Percentiles rank a stretch among this genome's conserved stretches.
These are phyloP conservation scores for Arthrobotrys musiformis DNA, from an alignment of 2,329 filamentous ascomycete species.

Conservation along the genomic window DNA sequence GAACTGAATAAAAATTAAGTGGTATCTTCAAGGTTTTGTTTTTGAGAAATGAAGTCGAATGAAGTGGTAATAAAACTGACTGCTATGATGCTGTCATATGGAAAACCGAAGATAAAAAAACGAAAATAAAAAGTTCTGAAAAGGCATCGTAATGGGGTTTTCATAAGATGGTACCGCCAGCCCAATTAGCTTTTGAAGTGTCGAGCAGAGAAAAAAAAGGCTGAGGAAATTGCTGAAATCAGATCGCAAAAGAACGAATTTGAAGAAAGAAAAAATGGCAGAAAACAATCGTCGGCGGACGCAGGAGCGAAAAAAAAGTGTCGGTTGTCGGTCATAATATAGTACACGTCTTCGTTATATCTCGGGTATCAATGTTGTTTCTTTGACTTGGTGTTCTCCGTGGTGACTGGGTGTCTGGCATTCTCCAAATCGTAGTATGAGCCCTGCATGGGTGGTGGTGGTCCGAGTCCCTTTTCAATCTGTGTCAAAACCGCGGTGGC, in stretches of 20 bases:
- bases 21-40: conserved; percentile 34
- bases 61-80: conserved; percentile 8
- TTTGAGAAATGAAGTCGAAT: conserved; percentile 26
- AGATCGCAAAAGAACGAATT: conserved; percentile 5
- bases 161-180: neutral
- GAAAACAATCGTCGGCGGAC: neutral
- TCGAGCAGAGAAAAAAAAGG: neutral
- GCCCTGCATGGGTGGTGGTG: conserved; percentile 61
- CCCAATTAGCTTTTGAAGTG: conserved; percentile 10
- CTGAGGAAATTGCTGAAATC: neutral
- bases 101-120: neutral
- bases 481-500: conserved; percentile 89
- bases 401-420: conserved; percentile 67
- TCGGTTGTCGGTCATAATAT: conserved; percentile 33
- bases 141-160: conserved; percentile 1
- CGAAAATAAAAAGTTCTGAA: neutral
- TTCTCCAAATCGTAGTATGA: conserved; percentile 60
- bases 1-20: conserved; percentile 30
- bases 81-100: conserved; percentile 7
- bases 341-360: conserved; percentile 29
- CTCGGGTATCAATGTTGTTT: conserved; percentile 70
- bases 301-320: neutral
- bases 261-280: neutral
- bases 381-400: conserved; percentile 74
- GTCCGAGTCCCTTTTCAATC: conserved; percentile 82